Conservation (phyloP, 192 early-diverging fungal species). For the Coemansia javaensis region DNA sequence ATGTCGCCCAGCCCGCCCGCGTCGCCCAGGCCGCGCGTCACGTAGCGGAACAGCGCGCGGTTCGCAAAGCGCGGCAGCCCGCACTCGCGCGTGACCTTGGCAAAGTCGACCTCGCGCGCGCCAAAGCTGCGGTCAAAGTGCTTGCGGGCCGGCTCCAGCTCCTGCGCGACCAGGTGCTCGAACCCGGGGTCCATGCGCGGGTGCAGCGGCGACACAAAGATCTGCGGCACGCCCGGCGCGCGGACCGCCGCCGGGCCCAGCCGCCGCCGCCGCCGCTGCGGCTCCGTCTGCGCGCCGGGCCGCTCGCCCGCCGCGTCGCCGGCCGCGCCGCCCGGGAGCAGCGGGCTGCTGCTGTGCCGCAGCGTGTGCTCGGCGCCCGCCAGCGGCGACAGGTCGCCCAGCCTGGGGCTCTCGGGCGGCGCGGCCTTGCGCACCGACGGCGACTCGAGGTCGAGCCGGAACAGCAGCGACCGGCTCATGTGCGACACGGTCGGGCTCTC, state of each 20-base stretch:
- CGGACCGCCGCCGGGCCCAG: conserved; percentile 7
- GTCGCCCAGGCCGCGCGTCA: conserved; percentile 12
- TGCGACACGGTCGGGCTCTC: conserved; percentile 47
- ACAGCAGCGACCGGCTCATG: conserved; percentile 46
- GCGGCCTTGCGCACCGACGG: conserved; percentile 15
- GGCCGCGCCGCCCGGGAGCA: neutral
- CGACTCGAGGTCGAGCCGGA: conserved; percentile 46
- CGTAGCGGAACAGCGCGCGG: conserved; percentile 56
- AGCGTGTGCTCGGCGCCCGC: conserved; percentile 4
- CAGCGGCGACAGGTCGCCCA: conserved; percentile 12
- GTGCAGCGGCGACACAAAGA: conserved; percentile 30
- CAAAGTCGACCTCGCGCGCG: conserved; percentile 49
- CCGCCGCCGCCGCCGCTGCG: conserved; percentile 5
- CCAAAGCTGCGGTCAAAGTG: conserved; percentile 49
- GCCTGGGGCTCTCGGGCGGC: neutral
- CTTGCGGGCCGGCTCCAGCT: conserved; percentile 28
- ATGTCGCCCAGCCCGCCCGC: conserved; percentile 1
- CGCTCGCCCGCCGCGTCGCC: conserved; percentile 2
- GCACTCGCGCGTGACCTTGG: conserved; percentile 52
- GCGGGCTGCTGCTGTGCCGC: conserved; percentile 2
- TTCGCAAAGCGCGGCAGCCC: conserved; percentile 65
- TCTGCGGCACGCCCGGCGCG: conserved; percentile 19
- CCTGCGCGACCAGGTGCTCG: conserved; percentile 12
- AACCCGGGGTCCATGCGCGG: conserved; percentile 23
- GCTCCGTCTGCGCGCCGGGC: neutral